Conservation (phyloP, 1,139 yeast species). For the Maudiozyma humilis region DNA sequence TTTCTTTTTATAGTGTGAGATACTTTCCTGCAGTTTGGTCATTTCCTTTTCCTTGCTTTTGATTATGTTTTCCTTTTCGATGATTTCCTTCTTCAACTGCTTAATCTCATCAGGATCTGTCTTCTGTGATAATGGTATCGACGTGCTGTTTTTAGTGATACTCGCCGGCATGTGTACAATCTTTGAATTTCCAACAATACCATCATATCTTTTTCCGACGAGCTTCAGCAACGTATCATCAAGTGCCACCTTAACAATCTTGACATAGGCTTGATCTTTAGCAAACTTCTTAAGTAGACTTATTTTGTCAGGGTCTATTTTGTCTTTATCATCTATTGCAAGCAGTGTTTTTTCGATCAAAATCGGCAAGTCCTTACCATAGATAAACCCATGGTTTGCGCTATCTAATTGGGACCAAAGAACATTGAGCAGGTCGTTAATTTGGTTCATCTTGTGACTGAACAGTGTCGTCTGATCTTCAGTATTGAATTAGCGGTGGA, state of each 20-base stretch:
- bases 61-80: slow-evolving; percentile 25
- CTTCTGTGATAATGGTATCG: neutral
- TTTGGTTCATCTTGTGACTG: neutral
- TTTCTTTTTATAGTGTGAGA: slow-evolving; percentile 19
- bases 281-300: slow-evolving; percentile 26
- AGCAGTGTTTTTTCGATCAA: slow-evolving; percentile 9
- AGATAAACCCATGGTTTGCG: slow-evolving; percentile 28
- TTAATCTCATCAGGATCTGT: neutral
- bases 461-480: neutral
- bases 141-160: neutral
- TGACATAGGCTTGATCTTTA: slow-evolving; percentile 24
- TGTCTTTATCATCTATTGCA: neutral
- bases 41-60: slow-evolving; percentile 20
- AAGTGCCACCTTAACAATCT: slow-evolving; percentile 30
- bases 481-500: too few relatives aligned
- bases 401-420: slow-evolving; percentile 32
- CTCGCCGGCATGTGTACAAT: neutral
- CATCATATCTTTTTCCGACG: slow-evolving; percentile 22
- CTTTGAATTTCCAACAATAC: slow-evolving; percentile 3
- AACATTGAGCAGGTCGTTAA: slow-evolving; percentile 12
- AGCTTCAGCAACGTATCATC: slow-evolving; percentile 24
- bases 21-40: slow-evolving; percentile 10
- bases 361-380: slow-evolving; percentile 26
- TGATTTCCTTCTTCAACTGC: neutral
- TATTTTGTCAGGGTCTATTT: slow-evolving; percentile 19